Percentiles rank a stretch among this genome's conserved stretches.
Conservation (phyloP, 176 grass and related monocot genomes). For the Oryza brachyantha region DNA sequence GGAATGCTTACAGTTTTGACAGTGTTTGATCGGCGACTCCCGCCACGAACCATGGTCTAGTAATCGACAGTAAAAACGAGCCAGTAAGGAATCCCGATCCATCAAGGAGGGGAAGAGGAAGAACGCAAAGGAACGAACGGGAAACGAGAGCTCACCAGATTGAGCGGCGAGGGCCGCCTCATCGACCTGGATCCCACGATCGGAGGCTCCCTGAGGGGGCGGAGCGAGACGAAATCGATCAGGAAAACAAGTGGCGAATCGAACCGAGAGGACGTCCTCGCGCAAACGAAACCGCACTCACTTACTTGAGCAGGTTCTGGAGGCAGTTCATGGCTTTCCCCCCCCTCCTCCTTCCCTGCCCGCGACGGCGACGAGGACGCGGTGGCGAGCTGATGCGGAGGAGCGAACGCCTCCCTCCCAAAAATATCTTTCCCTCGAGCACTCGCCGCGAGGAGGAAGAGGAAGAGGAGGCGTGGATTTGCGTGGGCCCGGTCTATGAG, state of each 20-base stretch:
- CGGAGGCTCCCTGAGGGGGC: constrained; percentile 59
- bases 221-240: too few relatives aligned
- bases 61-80: not conserved
- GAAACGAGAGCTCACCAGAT: constrained; percentile 30
- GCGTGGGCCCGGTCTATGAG: constrained; percentile 34
- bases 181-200: constrained; percentile 51
- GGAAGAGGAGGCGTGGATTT: too few relatives aligned
- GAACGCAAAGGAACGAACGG: not conserved
- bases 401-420: not conserved
- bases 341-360: not conserved
- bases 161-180: constrained; percentile 58
- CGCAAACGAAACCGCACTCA: not conserved
- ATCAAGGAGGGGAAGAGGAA: not conserved
- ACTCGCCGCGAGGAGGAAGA: not conserved
- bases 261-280: not conserved
- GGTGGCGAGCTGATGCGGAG: not conserved
- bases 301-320: constrained; percentile 62
- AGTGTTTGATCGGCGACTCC: constrained; percentile 53
- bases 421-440: constrained; percentile 23
- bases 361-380: not conserved
- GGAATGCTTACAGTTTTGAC: constrained; percentile 46
- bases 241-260: not conserved
- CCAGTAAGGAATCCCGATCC: not conserved
- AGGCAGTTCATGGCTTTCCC: constrained; percentile 59
- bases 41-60: constrained; percentile 57